A percentile compares a stretch with the other conserved stretches of the same genome.
These are phyloP conservation scores for Aspergillus sp. DNA, from an alignment of 2,329 filamentous ascomycete genomes.

Conservation along the genomic window DNA sequence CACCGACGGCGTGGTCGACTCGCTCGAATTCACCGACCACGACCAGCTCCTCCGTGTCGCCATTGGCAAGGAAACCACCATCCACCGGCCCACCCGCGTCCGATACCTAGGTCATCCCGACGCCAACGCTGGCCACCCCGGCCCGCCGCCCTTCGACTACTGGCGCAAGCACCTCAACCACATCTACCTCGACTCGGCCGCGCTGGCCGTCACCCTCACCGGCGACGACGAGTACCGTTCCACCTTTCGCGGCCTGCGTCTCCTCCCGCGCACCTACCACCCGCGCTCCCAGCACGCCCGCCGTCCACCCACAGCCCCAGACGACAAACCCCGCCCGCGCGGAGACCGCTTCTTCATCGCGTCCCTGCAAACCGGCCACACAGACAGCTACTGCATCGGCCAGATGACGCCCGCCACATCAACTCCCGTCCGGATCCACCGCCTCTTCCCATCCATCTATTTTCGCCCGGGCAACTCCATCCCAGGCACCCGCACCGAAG, in stretches of 20 bases:
- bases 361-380: slow-evolving; percentile 11
- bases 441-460: slow-evolving; percentile 11
- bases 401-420: slow-evolving; percentile 4
- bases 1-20: slow-evolving; percentile 18
- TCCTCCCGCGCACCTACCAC: slow-evolving; percentile 9
- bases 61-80: slow-evolving; percentile 16
- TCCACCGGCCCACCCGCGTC: slow-evolving; percentile 15
- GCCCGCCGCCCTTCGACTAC: slow-evolving; percentile 9
- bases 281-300: neutral
- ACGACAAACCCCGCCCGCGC: neutral
- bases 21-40: slow-evolving; percentile 18
- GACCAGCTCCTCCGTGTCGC: slow-evolving; percentile 19
- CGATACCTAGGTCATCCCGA: slow-evolving; percentile 19
- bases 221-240: slow-evolving; percentile 9
- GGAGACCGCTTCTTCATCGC: slow-evolving; percentile 14
- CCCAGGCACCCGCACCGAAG: neutral
- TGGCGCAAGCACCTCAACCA: slow-evolving; percentile 17
- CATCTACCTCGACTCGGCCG: slow-evolving; percentile 20
- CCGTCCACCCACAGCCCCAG: neutral
- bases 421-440: slow-evolving; percentile 3
- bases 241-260: slow-evolving; percentile 13
- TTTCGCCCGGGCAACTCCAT: slow-evolving; percentile 2
- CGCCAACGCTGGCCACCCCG: neutral
- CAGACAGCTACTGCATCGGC: slow-evolving; percentile 18
- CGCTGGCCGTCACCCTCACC: slow-evolving; percentile 11